Evolutionary conservation across 805 yeast species (phyloP).

Genomic region (Sporopachydermia lactativora): DNA sequence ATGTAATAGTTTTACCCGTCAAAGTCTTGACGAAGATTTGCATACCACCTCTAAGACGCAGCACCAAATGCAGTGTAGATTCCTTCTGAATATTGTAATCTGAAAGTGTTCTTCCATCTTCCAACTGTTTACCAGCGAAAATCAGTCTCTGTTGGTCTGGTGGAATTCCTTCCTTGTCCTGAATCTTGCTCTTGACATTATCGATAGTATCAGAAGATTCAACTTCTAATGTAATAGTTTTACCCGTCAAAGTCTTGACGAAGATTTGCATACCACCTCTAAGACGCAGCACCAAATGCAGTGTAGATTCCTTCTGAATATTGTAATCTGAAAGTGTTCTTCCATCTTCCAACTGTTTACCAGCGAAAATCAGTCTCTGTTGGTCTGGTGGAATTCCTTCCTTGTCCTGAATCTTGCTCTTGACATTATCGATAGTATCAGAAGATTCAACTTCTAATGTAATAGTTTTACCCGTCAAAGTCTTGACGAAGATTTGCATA

Average conservation of each 20-base stretch:
- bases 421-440: constrained; percentile 48
- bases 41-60: constrained; percentile 83
- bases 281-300: constrained; percentile 58
- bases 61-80: constrained; percentile 71
- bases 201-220: constrained; percentile 94
- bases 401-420: constrained; percentile 52
- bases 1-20: constrained; percentile 92
- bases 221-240: constrained; percentile 79
- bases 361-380: constrained; percentile 56
- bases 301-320: constrained; percentile 58
- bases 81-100: constrained; percentile 96
- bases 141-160: constrained; percentile 94
- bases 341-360: constrained; percentile 61
- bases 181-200: constrained; percentile 89
- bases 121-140: constrained; percentile 93
- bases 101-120: constrained; percentile 88
- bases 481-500: constrained; percentile 32
- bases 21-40: constrained; percentile 66
- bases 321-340: constrained; percentile 61
- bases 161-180: constrained; percentile 94
- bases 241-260: constrained; percentile 82
- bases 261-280: constrained; percentile 83
- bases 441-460: constrained; percentile 48
- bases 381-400: constrained; percentile 66
- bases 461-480: constrained; percentile 48